phyloP scores from a whole-genome alignment of 2,329 filamentous ascomycete species.

The Aureobasidium mangrovei region DNA sequence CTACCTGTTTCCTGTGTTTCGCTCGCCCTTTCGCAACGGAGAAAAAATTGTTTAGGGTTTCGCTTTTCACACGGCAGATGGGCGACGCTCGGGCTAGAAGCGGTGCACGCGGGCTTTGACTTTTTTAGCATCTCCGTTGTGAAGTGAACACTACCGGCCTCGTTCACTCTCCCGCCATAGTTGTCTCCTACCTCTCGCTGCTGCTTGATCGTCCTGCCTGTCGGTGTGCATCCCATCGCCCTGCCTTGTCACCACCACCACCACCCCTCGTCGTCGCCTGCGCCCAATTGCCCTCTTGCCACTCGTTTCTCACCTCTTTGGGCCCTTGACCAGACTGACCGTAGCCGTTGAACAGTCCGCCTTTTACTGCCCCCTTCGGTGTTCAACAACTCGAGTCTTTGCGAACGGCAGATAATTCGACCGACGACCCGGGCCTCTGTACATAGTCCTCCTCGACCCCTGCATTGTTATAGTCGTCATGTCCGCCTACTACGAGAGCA shows the following conservation, averaged over 20 bases:
- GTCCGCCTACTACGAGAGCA: conserved; percentile 15
- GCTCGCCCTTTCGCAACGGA: background rate
- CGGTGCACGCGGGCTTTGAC: conserved; percentile 13
- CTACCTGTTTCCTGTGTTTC: background rate
- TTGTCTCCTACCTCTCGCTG: conserved; percentile 7
- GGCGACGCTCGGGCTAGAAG: conserved; percentile 13
- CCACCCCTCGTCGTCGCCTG: conserved; percentile 1
- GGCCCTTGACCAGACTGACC: conserved; percentile 9
- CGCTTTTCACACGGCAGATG: background rate
- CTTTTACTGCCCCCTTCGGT: conserved; percentile 8
- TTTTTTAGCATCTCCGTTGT: conserved; percentile 14
- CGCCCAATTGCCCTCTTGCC: conserved; percentile 9
- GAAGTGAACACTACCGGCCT: conserved; percentile 9
- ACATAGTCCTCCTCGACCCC: conserved; percentile 7
- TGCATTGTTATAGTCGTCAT: conserved; percentile 7
- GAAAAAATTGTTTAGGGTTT: conserved; percentile 13
- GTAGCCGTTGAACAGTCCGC: conserved; percentile 12
- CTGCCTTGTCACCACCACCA: background rate
- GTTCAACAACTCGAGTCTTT: conserved; percentile 8
- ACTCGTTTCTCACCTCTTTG: conserved; percentile 8
- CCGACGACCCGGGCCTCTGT: background rate
- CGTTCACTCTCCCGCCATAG: conserved; percentile 10
- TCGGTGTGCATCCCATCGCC: conserved; percentile 6
- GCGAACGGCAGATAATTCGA: conserved; percentile 3
- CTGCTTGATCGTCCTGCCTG: conserved; percentile 2